phyloP scores from a whole-genome alignment of 2,329 filamentous ascomycete genomes.

The Cladosporium cucumerinum region DNA sequence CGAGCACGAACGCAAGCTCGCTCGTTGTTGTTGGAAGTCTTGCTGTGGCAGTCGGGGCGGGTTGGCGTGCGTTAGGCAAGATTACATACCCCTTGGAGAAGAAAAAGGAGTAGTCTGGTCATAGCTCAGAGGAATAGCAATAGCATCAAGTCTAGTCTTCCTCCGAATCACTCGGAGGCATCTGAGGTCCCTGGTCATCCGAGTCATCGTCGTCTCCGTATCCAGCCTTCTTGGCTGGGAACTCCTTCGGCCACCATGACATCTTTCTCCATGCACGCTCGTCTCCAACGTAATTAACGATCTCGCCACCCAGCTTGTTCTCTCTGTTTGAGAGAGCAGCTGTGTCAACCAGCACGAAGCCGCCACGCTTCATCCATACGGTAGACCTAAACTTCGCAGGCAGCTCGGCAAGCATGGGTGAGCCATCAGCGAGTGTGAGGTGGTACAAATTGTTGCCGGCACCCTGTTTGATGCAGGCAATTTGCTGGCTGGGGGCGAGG shows the following conservation, averaged over 20 bases:
- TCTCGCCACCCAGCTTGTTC: slow-evolving; percentile 81
- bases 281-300: slow-evolving; percentile 87
- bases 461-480: slow-evolving; percentile 76
- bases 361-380: slow-evolving; percentile 87
- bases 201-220: slow-evolving; percentile 61
- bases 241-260: slow-evolving; percentile 64
- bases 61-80: slow-evolving; percentile 44
- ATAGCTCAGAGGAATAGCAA: background rate
- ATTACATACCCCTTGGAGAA: background rate
- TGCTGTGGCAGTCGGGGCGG: slow-evolving; percentile 60
- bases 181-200: slow-evolving; percentile 54
- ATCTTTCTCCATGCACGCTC: slow-evolving; percentile 91
- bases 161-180: slow-evolving; percentile 35
- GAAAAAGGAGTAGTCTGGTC: background rate
- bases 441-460: slow-evolving; percentile 88
- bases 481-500: slow-evolving; percentile 52
- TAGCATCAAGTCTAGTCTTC: slow-evolving; percentile 18
- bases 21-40: slow-evolving; percentile 67
- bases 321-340: slow-evolving; percentile 61
- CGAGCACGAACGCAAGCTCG: slow-evolving; percentile 68
- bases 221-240: slow-evolving; percentile 45
- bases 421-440: slow-evolving; percentile 66
- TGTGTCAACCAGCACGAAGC: slow-evolving; percentile 80
- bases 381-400: slow-evolving; percentile 82
- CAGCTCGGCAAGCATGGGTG: slow-evolving; percentile 72